Evolutionary conservation across 2,329 filamentous ascomycete genomes (phyloP).

Genomic region (Penicillium olsonii): DNA sequence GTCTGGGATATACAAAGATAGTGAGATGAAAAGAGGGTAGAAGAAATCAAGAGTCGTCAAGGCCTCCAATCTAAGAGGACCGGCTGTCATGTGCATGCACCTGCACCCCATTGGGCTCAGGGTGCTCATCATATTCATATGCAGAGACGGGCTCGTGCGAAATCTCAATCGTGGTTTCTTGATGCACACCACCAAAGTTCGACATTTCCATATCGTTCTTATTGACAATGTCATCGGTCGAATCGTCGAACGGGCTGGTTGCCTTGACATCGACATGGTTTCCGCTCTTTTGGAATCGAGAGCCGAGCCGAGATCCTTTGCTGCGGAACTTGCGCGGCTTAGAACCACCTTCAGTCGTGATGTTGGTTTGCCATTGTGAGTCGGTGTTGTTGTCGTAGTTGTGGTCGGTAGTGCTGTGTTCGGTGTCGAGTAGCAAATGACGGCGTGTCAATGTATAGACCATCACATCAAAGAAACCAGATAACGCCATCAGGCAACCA

Average conservation of each 20-base stretch:
- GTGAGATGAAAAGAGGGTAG: background rate
- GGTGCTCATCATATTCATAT: conserved; percentile 11
- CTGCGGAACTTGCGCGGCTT: conserved; percentile 17
- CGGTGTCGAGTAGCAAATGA: conserved; percentile 55
- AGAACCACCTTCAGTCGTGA: conserved; percentile 17
- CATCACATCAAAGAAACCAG: conserved; percentile 59
- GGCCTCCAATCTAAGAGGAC: conserved; percentile 1
- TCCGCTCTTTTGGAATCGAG: conserved; percentile 21
- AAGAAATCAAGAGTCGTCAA: background rate
- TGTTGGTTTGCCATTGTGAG: conserved; percentile 32
- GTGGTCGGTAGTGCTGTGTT: conserved; percentile 32
- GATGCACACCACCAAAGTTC: conserved; percentile 41
- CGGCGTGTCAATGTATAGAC: conserved; percentile 60
- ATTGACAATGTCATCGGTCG: conserved; percentile 46
- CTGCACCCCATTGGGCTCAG: conserved; percentile 2
- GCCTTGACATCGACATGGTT: conserved; percentile 22
- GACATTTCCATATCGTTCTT: conserved; percentile 34
- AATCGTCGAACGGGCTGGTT: conserved; percentile 37
- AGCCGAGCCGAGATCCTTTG: conserved; percentile 20
- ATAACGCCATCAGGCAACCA: conserved; percentile 57
- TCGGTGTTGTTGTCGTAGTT: conserved; percentile 33
- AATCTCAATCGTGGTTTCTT: conserved; percentile 47
- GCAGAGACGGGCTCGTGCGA: conserved; percentile 33
- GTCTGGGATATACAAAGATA: conserved; percentile 9
- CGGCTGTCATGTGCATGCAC: background rate